Conservation (phyloP, 768 basidiomycete species). For the Pholiota microspora region DNA sequence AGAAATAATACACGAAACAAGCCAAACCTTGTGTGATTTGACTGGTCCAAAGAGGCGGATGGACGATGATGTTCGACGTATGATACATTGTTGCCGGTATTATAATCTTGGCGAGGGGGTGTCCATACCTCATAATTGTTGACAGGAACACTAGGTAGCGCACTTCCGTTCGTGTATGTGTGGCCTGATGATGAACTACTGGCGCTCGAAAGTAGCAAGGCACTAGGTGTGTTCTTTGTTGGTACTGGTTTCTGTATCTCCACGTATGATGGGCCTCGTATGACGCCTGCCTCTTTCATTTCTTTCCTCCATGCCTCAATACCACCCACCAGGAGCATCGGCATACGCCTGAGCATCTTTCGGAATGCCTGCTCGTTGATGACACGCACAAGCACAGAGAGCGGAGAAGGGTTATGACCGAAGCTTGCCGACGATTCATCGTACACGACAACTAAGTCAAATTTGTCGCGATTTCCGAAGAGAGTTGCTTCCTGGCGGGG, state of each 20-base stretch:
- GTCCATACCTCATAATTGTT: conserved; percentile 30
- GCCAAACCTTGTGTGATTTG: conserved; percentile 42
- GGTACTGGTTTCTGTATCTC: conserved; percentile 25
- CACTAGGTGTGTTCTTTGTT: conserved; percentile 12
- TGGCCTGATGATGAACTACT: not conserved
- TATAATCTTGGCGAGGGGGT: conserved; percentile 20
- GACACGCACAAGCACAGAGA: conserved; percentile 60
- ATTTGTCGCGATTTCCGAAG: conserved; percentile 86
- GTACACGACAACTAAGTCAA: conserved; percentile 86
- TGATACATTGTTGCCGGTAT: conserved; percentile 12
- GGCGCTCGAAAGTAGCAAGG: conserved; percentile 8
- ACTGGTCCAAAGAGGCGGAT: conserved; percentile 40
- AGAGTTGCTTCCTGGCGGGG: conserved; percentile 68
- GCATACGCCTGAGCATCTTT: conserved; percentile 69
- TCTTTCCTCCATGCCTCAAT: conserved; percentile 75
- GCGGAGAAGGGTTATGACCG: conserved; percentile 44
- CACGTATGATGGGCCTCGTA: conserved; percentile 19
- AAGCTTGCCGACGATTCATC: conserved; percentile 61
- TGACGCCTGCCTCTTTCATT: conserved; percentile 38
- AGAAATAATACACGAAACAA: not conserved
- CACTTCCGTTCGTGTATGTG: not conserved
- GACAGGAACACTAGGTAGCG: not conserved
- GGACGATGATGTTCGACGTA: conserved; percentile 26
- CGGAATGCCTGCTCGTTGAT: conserved; percentile 75
- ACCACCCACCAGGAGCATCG: conserved; percentile 84